Base-by-base conservation (phyloP, 2,329 filamentous ascomycete genomes). In the Chaetomiaceae sp. region DNA sequence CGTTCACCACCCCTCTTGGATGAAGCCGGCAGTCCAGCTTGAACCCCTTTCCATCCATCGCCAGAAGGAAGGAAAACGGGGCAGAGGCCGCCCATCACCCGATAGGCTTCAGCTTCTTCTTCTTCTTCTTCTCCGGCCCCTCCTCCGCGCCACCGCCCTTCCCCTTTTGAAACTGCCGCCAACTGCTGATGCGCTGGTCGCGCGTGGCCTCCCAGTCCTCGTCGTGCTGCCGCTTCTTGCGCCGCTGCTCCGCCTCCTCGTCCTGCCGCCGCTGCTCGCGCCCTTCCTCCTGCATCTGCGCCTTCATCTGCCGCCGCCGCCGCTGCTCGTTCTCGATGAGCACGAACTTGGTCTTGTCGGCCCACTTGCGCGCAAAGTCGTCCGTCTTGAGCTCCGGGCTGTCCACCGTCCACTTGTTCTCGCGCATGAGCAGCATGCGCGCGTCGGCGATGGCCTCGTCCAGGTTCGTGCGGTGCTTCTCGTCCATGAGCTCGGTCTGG, bases 391-490 rank as follows among this genome's bases (percentile, higher is more conserved):
- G 79, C 73, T 97, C 94, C 49, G 87, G 84, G 61, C 85, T 89
- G 73, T 99, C 90, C 46, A 89, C 82, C 0, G 86, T 96, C 79
- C 92, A 92, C 69, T 96, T 96, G 71, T 90, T 86, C 69, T 97
- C 91, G 60, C 94, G 87, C 66, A 99, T 94, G 52, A 97, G 77
- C 37, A 99, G 81, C 82, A 94, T 92, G 65, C 94, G 90, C 44
- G 94, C 94, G 70, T 99, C 94, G 33, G 92, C 88, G 63, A 97
- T 97, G 62, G 89, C 88, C 72, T 97, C 94, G 74, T 99, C 94
- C 1, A 99, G 84, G 32, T 83, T 81, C 57, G 80, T 82, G 55
- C 94, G 90, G 67, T 89, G 81, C 73, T 96, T 96, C 75, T 97
- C 92, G 70, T 99, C 94, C 75, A 95, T 86, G 4, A 99, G 81